Evolutionary conservation across 768 basidiomycete genomes (phyloP), one percentile per base, ranked within the genome.

Genomic region (Phylloporus sp.): DNA sequence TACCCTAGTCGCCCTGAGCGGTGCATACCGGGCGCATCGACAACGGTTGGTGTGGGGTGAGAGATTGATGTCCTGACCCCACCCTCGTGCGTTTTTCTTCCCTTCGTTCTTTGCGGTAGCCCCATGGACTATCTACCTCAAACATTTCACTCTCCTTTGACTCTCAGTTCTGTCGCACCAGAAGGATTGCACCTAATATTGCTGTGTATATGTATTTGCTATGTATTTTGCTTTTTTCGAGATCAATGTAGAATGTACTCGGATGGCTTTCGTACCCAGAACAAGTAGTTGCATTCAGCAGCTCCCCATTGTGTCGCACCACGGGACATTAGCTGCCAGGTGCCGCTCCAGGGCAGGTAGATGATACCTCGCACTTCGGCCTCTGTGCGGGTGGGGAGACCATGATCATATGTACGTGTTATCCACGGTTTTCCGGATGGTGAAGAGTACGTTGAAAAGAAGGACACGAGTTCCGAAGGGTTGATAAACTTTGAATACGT

Each of bases 401-500:
- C 76, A 47, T 72, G 70, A 7, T 66, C 70, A 43, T 77, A 74
- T 4, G 76, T 67, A 22, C 71, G 74, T 15, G 80, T 74, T 61
- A 88, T 83, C 89, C 88, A 89, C 9, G 80, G 77, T 70, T 35
- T 65, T 36, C 44, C 54, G 3, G 59, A 53, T 9, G 58, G 58
- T 5, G 70, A 64, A 22, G 76, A 68, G 53, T 87, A 82, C 22
- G 74, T 70, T 44, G 80, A 77, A 71, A 99, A 95, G 74, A 91
- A 97, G 12, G 76, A 77, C 34, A 88, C 73, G 11, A 99, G 80
- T 64, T 99, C 97, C 2, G 76, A 75, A 5, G 95, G 91, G 55
- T 89, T 88, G 64, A 99, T 73, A 67, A 80, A 99, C 69, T 99
- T 98, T 38, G 82, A 78, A 66, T 90, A 87, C 0, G 91, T 92